Percentiles rank a stretch among this genome's conserved stretches.
Evolutionary conservation across 805 yeast genomes (phyloP).

Genomic region (Saturnispora saitoi): DNA sequence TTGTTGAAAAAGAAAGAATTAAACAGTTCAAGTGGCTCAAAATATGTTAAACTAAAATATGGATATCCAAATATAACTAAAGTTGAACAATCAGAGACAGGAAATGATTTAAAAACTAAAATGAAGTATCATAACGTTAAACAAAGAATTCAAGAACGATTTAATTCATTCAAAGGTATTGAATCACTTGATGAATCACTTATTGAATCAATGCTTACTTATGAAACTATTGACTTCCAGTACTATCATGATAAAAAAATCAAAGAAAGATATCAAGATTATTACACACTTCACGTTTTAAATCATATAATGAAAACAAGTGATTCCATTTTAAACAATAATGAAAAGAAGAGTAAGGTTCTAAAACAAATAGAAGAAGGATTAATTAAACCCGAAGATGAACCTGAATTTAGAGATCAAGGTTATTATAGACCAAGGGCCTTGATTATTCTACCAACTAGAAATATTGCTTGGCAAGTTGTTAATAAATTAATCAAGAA

Average conservation of each 20-base stretch:
- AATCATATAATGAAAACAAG: slow-evolving; percentile 85
- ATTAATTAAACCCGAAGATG: slow-evolving; percentile 21
- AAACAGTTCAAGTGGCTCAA: slow-evolving; percentile 10
- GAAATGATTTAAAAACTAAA: slow-evolving; percentile 10
- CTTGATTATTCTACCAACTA: slow-evolving; percentile 72
- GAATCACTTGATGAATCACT: slow-evolving; percentile 41
- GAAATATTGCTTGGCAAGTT: slow-evolving; percentile 65
- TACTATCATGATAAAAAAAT: slow-evolving; percentile 37
- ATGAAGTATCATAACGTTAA: slow-evolving; percentile 36
- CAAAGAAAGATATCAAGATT: slow-evolving; percentile 38
- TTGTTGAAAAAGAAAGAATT: neutral
- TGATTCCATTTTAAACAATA: slow-evolving; percentile 75
- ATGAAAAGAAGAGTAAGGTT: slow-evolving; percentile 41
- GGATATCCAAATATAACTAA: slow-evolving; percentile 10
- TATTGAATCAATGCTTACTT: slow-evolving; percentile 58
- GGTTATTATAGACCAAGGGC: slow-evolving; percentile 94
- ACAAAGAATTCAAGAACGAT: slow-evolving; percentile 34
- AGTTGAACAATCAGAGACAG: slow-evolving; percentile 6
- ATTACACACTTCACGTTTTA: slow-evolving; percentile 62
- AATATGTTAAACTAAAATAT: slow-evolving; percentile 30
- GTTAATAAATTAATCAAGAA: slow-evolving; percentile 52
- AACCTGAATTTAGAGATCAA: slow-evolving; percentile 75
- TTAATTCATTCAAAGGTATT: slow-evolving; percentile 22
- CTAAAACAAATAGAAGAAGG: slow-evolving; percentile 32
- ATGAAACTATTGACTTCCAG: slow-evolving; percentile 60